Percentiles rank a stretch among this genome's conserved stretches.
Evolutionary conservation across 352 stramenopile genomes (phyloP).

Genomic region (Detonula confervacea): DNA sequence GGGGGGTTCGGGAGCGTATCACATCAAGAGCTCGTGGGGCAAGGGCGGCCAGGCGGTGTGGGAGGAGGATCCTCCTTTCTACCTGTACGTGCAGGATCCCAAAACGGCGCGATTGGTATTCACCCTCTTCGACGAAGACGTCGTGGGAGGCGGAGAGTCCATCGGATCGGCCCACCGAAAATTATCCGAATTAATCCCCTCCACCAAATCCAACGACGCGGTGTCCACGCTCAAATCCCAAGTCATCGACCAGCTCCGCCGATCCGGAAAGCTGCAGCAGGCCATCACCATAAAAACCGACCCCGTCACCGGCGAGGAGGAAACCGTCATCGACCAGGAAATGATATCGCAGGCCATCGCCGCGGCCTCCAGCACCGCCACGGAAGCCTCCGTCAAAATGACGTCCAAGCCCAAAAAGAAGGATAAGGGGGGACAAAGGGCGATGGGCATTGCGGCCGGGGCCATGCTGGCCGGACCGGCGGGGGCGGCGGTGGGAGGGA

Average conservation of each 20-base stretch:
- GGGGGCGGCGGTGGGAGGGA: slow-evolving; percentile 68
- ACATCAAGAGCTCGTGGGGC: slow-evolving; percentile 70
- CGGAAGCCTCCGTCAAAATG: slow-evolving; percentile 57
- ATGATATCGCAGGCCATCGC: slow-evolving; percentile 39
- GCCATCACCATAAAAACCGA: slow-evolving; percentile 2
- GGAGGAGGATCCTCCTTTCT: slow-evolving; percentile 74
- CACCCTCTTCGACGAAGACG: slow-evolving; percentile 75
- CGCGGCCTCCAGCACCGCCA: slow-evolving; percentile 51
- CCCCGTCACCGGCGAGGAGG: slow-evolving; percentile 45
- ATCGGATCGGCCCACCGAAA: slow-evolving; percentile 63
- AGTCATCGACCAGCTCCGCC: slow-evolving; percentile 49
- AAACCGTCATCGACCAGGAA: slow-evolving; percentile 46
- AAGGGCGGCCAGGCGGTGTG: slow-evolving; percentile 70
- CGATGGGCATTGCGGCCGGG: slow-evolving; percentile 59
- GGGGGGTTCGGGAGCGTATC: slow-evolving; percentile 56
- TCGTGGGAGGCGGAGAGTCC: slow-evolving; percentile 54
- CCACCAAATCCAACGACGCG: slow-evolving; percentile 43
- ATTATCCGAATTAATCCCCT: slow-evolving; percentile 60
- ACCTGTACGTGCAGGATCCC: slow-evolving; percentile 81
- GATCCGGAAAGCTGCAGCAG: background rate
- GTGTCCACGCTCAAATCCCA: slow-evolving; percentile 51
- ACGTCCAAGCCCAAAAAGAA: slow-evolving; percentile 76
- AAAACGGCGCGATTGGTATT: slow-evolving; percentile 67
- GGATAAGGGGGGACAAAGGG: slow-evolving; percentile 74
- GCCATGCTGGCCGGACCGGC: slow-evolving; percentile 70